Evolutionary conservation across 2,329 filamentous ascomycete genomes (phyloP), one percentile per base, ranked within the genome.

Genomic region (Fusarium brachygibbosum): DNA sequence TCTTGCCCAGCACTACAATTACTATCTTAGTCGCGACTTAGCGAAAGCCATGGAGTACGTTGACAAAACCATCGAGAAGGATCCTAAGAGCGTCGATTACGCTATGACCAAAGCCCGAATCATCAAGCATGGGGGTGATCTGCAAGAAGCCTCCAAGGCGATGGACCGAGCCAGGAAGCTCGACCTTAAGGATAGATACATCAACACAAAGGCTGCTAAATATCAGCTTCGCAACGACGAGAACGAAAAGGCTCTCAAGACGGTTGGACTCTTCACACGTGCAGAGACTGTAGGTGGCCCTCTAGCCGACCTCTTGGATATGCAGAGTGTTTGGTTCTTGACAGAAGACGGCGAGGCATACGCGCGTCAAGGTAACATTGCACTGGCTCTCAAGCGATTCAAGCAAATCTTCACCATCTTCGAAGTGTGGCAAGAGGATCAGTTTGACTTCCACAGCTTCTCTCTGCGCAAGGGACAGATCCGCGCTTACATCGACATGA

Each of bases 391-490:
- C 54, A 99, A 99, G 84, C 90, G 97, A 50, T 95, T 98, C 80
- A 93, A 94, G 70, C 86, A 93, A 23, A 88, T 99, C 59, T 91
- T 91, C 78, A 93, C 93, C 80, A 97, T 99, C 70, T 99, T 99
- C 75, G 95, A 98, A 71, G 90, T 93, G 21, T 99, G 96, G 96
- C 92, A 97, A 77, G 97, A 99, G 78, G 96, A 99, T 74, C 96
- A 99, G 76, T 98, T 98, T 75, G 96, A 99, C 79, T 99, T 99
- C 84, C 97, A 99, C 84, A 93, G 90, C 78, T 99, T 99, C 81
- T 98, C 94, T 21, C 84, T 99, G n/a, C 87, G 96, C 21, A 99
- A 98, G 80, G 97, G 97, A 16, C 95, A 97, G 84, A 93, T 98
- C 64, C 87, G 95, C 58, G 93, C 96, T 2, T 99, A 99, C 77